phyloP scores from a whole-genome alignment of 805 yeast species.

The Ogataea polymorpha region DNA sequence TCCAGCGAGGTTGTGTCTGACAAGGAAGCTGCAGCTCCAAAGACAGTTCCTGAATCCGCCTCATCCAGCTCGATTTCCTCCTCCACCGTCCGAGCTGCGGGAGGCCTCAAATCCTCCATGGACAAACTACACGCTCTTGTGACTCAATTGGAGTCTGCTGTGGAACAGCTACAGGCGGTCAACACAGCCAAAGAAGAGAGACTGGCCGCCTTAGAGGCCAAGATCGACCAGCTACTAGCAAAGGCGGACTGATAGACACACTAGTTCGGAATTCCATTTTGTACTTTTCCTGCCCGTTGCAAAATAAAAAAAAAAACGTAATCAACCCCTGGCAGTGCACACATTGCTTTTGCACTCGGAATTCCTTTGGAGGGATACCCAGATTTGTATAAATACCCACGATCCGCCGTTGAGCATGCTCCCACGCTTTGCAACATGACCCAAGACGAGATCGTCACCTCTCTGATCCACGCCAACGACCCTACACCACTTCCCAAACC shows the following conservation, averaged over 20 bases:
- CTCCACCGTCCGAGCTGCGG: slow-evolving; percentile 37
- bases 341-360: slow-evolving; percentile 6
- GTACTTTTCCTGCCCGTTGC: background rate
- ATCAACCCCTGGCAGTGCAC: slow-evolving; percentile 1
- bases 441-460: slow-evolving; percentile 23
- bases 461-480: slow-evolving; percentile 21
- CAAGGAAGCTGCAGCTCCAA: slow-evolving; percentile 5
- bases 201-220: slow-evolving; percentile 54
- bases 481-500: slow-evolving; percentile 29
- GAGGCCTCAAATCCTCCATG: slow-evolving; percentile 69
- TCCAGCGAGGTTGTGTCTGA: background rate
- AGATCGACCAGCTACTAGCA: slow-evolving; percentile 52
- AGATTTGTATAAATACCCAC: slow-evolving; percentile 5
- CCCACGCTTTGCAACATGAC: slow-evolving; percentile 18
- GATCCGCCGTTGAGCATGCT: background rate
- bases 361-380: slow-evolving; percentile 4
- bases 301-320: background rate
- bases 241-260: slow-evolving; percentile 28
- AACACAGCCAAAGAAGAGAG: slow-evolving; percentile 66
- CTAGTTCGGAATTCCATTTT: slow-evolving; percentile 4
- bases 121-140: slow-evolving; percentile 64
- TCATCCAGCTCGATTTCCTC: background rate
- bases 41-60: slow-evolving; percentile 18
- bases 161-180: slow-evolving; percentile 47
- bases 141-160: slow-evolving; percentile 51